These are phyloP conservation scores for Kodamaea sp. DNA, from an alignment of 1,139 yeast species.

Conservation along the genomic window DNA sequence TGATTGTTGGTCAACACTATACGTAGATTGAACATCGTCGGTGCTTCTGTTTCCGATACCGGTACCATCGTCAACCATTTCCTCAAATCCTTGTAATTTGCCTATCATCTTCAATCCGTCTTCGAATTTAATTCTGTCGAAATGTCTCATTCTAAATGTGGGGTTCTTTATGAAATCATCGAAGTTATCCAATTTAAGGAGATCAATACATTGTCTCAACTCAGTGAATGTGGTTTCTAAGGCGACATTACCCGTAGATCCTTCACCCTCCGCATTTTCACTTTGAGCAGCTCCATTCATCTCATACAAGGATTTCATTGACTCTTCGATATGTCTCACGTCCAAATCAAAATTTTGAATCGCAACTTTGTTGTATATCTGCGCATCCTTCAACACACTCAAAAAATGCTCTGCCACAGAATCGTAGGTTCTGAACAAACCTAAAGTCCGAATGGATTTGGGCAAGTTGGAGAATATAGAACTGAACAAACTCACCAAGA, in stretches of 20 bases:
- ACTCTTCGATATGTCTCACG: slow-evolving; percentile 40
- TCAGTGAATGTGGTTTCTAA: slow-evolving; percentile 48
- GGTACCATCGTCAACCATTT: slow-evolving; percentile 4
- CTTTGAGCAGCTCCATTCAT: slow-evolving; percentile 22
- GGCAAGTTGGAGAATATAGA: slow-evolving; percentile 88
- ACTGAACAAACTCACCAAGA: slow-evolving; percentile 80
- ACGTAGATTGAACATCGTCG: slow-evolving; percentile 22
- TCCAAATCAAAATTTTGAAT: slow-evolving; percentile 48
- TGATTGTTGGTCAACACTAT: slow-evolving; percentile 27
- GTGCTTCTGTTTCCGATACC: slow-evolving; percentile 2
- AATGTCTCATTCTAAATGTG: slow-evolving; percentile 41
- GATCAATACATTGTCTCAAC: slow-evolving; percentile 46
- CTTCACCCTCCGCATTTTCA: slow-evolving; percentile 23
- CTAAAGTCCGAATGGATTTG: slow-evolving; percentile 69
- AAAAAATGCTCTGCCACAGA: slow-evolving; percentile 74
- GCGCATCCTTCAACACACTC: slow-evolving; percentile 55
- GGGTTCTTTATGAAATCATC: slow-evolving; percentile 44
- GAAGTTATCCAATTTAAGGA: slow-evolving; percentile 39
- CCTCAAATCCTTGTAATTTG: slow-evolving; percentile 31
- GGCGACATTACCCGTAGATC: slow-evolving; percentile 28
- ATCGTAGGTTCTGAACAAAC: slow-evolving; percentile 85
- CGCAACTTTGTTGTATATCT: slow-evolving; percentile 36
- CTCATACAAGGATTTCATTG: slow-evolving; percentile 35
- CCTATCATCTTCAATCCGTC: slow-evolving; percentile 41
- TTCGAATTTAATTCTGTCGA: slow-evolving; percentile 44